phyloP scores from a whole-genome alignment of 148 eudicot species.

The Diospyros lotus region DNA sequence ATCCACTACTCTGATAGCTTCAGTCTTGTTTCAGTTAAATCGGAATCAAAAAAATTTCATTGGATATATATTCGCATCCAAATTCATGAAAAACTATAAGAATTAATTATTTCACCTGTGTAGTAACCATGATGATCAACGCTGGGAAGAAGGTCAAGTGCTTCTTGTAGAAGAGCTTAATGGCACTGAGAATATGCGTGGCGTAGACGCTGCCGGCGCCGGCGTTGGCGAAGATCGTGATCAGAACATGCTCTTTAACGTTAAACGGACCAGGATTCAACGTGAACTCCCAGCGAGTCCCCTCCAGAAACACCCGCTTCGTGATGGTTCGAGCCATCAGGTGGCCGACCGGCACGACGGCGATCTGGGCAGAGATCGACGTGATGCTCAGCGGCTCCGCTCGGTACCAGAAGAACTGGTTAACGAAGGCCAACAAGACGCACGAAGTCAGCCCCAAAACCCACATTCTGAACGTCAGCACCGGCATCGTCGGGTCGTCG shows the following conservation, averaged over 20 bases:
- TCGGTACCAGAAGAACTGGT: conserved; percentile 87
- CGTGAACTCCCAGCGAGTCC: conserved; percentile 38
- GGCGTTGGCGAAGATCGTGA: conserved; percentile 67
- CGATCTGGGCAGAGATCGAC: conserved; percentile 70
- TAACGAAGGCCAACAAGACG: conserved; percentile 46
- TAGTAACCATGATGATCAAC: conserved; percentile 65
- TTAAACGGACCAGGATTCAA: conserved; percentile 80
- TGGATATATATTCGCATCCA: no score
- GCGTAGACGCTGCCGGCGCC: conserved; percentile 78
- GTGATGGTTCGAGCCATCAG: conserved; percentile 68
- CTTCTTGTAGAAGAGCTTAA: conserved; percentile 65
- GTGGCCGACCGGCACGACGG: conserved; percentile 72
- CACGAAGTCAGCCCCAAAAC: conserved; percentile 57
- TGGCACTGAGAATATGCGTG: conserved; percentile 60
- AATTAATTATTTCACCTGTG: conserved; percentile 42
- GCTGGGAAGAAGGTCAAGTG: conserved; percentile 57
- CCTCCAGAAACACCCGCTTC: conserved; percentile 38
- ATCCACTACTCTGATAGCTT: no score
- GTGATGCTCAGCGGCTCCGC: conserved; percentile 43
- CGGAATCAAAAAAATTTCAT: no score
- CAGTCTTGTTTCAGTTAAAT: no score
- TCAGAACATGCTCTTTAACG: conserved; percentile 72
- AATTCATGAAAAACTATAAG: no score
- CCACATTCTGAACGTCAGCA: conserved; percentile 82
- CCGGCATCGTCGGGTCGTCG: conserved; percentile 65